A percentile compares a stretch with the other conserved stretches of the same genome.
These are phyloP conservation scores for Lachancea sp. DNA, from an alignment of 805 yeast species.

Conservation along the genomic window DNA sequence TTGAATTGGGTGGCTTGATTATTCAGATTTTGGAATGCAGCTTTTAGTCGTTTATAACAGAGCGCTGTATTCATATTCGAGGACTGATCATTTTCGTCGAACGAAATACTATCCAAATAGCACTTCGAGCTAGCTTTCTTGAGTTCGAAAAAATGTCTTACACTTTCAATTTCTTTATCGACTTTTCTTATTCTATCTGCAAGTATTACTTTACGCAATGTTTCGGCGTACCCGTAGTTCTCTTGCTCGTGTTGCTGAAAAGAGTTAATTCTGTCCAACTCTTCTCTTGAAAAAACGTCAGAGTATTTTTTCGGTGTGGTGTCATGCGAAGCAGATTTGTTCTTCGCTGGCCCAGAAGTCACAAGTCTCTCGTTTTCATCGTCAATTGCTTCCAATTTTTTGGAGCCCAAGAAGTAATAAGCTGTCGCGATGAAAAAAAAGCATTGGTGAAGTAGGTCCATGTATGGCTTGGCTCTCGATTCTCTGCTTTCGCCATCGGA, in stretches of 20 bases:
- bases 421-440: conserved; percentile 63
- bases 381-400: conserved; percentile 23
- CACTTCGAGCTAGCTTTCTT: background rate
- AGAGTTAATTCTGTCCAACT: conserved; percentile 21
- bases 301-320: conserved; percentile 6
- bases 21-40: conserved; percentile 16
- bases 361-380: conserved; percentile 26
- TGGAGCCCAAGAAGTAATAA: conserved; percentile 27
- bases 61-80: conserved; percentile 17
- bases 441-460: conserved; percentile 63
- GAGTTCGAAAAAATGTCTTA: conserved; percentile 10
- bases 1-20: conserved; percentile 26
- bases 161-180: conserved; percentile 20
- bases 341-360: background rate
- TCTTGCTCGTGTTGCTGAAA: conserved; percentile 44
- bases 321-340: background rate
- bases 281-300: conserved; percentile 24
- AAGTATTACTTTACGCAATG: conserved; percentile 46
- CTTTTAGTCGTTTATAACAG: conserved; percentile 18
- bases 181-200: conserved; percentile 33
- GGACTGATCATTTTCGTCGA: conserved; percentile 18
- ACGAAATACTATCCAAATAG: conserved; percentile 1
- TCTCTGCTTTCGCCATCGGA: conserved; percentile 1
- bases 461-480: conserved; percentile 17
- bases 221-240: conserved; percentile 57